These are phyloP conservation scores for Pholiota adiposa DNA, from an alignment of 1,284 basidiomycete genomes.

Conservation along the genomic window DNA sequence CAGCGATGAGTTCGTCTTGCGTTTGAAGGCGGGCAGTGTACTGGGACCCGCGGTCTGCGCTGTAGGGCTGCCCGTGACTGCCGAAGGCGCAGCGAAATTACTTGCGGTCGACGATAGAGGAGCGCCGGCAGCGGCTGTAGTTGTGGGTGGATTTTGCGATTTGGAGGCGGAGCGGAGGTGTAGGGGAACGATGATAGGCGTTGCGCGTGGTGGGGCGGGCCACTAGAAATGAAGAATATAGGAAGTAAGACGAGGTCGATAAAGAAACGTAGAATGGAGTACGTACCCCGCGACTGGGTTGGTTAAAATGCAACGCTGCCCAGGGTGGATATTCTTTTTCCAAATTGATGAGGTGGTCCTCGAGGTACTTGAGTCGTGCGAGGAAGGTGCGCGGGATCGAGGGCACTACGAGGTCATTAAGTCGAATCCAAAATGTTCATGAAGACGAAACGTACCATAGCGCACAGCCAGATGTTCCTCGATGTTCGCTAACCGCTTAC, in stretches of 20 bases:
- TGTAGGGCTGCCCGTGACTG: slow-evolving; percentile 29
- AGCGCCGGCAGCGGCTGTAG: background rate
- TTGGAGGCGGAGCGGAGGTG: slow-evolving; percentile 46
- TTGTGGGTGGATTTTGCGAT: background rate
- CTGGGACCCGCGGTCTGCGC: background rate
- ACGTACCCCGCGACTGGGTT: slow-evolving; percentile 76
- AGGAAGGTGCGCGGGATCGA: slow-evolving; percentile 65
- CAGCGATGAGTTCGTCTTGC: slow-evolving; percentile 61
- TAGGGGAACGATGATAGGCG: slow-evolving; percentile 72
- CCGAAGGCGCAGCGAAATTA: background rate
- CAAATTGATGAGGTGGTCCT: slow-evolving; percentile 73
- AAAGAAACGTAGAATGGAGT: background rate
- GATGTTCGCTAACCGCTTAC: slow-evolving; percentile 63
- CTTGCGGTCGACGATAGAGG: background rate
- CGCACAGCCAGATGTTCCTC: slow-evolving; percentile 72
- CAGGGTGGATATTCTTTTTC: slow-evolving; percentile 83
- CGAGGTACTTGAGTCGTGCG: slow-evolving; percentile 66
- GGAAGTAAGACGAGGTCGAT: background rate
- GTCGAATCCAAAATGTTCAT: background rate
- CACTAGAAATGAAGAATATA: slow-evolving; percentile 48
- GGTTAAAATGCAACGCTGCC: slow-evolving; percentile 83
- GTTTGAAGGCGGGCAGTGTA: slow-evolving; percentile 21
- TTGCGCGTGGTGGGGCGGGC: slow-evolving; percentile 77
- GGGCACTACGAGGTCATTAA: slow-evolving; percentile 53
- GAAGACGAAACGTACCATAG: slow-evolving; percentile 55